These are phyloP conservation scores for Chlamydomonas sp. DNA, from an alignment of 139 green algal species.

Conservation along the genomic window DNA sequence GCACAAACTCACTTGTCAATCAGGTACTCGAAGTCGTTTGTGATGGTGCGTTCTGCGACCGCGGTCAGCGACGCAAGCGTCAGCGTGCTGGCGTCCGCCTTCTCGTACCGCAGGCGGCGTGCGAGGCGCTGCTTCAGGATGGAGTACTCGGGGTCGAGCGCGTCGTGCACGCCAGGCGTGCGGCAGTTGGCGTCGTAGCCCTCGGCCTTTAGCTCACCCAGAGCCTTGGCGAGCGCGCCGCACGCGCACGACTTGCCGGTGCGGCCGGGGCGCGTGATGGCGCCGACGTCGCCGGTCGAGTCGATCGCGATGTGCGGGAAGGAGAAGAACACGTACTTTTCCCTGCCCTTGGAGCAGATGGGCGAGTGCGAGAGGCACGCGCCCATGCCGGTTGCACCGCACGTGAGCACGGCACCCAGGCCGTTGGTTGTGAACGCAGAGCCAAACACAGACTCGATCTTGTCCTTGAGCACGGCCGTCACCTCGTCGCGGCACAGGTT, in stretches of 20 bases:
- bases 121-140: conserved; percentile 83
- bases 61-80: conserved; percentile 65
- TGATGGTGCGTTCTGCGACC: conserved; percentile 73
- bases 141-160: conserved; percentile 75
- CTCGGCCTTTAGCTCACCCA: conserved; percentile 34
- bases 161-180: conserved; percentile 60
- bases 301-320: conserved; percentile 88
- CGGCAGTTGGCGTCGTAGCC: conserved; percentile 34
- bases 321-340: conserved; percentile 86
- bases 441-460: conserved; percentile 73
- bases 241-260: conserved; percentile 61
- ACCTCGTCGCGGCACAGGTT: conserved; percentile 89
- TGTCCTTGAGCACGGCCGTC: conserved; percentile 61
- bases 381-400: conserved; percentile 66
- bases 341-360: conserved; percentile 39
- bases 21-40: conserved; percentile 79
- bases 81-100: conserved; percentile 29
- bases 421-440: conserved; percentile 71
- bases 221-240: conserved; percentile 62
- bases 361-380: conserved; percentile 51
- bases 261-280: conserved; percentile 55
- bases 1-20: conserved; percentile 74
- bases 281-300: conserved; percentile 54
- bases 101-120: conserved; percentile 46
- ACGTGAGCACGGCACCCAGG: conserved; percentile 76